A percentile compares a stretch with the other conserved stretches of the same genome.
Conservation (phyloP, 805 yeast species). For the Saccharomycopsis synnaedendra region DNA sequence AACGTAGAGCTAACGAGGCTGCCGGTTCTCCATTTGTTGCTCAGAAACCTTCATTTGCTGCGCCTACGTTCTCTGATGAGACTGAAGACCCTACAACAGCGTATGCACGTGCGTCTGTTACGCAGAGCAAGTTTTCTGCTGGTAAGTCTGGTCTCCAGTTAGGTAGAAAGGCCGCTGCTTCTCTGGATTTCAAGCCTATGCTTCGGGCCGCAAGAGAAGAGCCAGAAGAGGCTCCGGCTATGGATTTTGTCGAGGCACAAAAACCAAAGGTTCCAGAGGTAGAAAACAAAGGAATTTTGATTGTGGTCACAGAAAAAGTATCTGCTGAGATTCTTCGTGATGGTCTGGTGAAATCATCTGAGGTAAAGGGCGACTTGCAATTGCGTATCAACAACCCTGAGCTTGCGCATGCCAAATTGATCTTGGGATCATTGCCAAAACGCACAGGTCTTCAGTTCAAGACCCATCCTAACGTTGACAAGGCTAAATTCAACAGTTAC, state of each 20-base stretch:
- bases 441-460: conserved; percentile 58
- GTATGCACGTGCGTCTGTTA: conserved; percentile 18
- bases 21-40: conserved; percentile 17
- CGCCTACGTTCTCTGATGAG: conserved; percentile 14
- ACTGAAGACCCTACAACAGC: conserved; percentile 18
- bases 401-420: conserved; percentile 54
- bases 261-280: conserved; percentile 19
- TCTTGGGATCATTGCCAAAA: conserved; percentile 37
- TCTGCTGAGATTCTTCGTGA: conserved; percentile 75
- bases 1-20: conserved; percentile 43
- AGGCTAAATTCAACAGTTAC: conserved; percentile 47
- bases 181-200: conserved; percentile 23
- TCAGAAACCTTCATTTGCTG: conserved; percentile 2
- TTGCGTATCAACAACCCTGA: conserved; percentile 73
- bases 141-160: conserved; percentile 66
- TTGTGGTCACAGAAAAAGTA: conserved; percentile 66
- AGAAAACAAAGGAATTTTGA: conserved; percentile 66
- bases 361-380: conserved; percentile 85
- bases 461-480: conserved; percentile 95
- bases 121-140: conserved; percentile 20
- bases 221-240: conserved; percentile 8
- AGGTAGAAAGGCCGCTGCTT: conserved; percentile 40
- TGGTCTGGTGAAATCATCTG: conserved; percentile 59
- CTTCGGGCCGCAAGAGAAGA: conserved; percentile 20
- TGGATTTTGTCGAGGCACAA: not conserved